A percentile compares a stretch with the other conserved stretches of the same genome.
Evolutionary conservation across 306 rosid species (phyloP).

Genomic region (Gynostemma pentaphyllum): DNA sequence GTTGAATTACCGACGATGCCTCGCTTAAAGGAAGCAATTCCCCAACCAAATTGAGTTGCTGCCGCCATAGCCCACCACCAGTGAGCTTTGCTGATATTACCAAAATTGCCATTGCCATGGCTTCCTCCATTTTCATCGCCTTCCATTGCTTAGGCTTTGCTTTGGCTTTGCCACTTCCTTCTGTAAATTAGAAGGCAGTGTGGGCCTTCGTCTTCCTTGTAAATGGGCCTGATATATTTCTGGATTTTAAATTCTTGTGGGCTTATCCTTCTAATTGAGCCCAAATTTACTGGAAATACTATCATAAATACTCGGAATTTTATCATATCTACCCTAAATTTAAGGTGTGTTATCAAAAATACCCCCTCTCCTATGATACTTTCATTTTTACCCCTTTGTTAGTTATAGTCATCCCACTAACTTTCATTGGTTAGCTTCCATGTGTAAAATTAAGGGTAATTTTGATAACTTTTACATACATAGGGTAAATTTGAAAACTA

Average conservation of each 20-base stretch:
- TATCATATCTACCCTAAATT: too few relatives aligned
- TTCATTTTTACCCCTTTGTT: too few relatives aligned
- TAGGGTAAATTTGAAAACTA: too few relatives aligned
- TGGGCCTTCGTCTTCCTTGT: background rate
- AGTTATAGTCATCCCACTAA: too few relatives aligned
- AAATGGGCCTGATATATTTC: background rate
- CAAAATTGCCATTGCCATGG: slow-evolving; percentile 9
- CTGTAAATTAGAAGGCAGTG: background rate
- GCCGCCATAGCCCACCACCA: slow-evolving; percentile 67
- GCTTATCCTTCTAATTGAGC: background rate
- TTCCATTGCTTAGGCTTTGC: background rate
- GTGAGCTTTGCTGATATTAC: slow-evolving; percentile 16
- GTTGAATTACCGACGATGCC: slow-evolving; percentile 41
- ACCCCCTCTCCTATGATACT: too few relatives aligned
- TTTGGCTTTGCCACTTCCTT: background rate
- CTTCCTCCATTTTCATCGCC: slow-evolving; percentile 17
- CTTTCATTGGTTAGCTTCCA: too few relatives aligned
- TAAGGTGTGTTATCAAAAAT: too few relatives aligned
- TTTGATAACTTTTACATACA: too few relatives aligned
- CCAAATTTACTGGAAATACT: background rate
- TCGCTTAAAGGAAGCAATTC: slow-evolving; percentile 25
- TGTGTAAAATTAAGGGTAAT: too few relatives aligned
- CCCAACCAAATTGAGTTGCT: slow-evolving; percentile 54
- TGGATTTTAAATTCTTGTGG: background rate
- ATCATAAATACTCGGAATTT: too few relatives aligned